Evolutionary conservation across 1,284 basidiomycete species (phyloP), one percentile per base, ranked within the genome.

Genomic region (Cryptococcus deneoformans): DNA sequence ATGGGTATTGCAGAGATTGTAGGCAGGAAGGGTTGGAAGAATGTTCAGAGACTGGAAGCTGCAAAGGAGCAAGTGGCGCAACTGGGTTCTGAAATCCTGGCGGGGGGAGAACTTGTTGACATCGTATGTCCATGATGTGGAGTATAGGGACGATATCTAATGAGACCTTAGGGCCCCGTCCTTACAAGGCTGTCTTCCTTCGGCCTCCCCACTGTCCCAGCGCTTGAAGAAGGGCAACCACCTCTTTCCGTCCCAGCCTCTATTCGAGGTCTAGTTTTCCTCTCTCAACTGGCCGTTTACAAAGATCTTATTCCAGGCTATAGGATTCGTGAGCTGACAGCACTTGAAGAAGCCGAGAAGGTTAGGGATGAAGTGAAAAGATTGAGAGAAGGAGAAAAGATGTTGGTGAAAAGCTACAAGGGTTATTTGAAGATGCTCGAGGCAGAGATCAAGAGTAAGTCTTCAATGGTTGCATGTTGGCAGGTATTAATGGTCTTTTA

Each of bases 311-410:
- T 98, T 48, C 96, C 96, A 35, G 80, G 80, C 6, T 84, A 83
- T 65, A 76, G 82, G 37, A 97, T 99, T 72, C 89, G 96, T 53
- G 79, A 87, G 12, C 81, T 99, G 38, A 92, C 91, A 2, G 95
- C 93, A 42, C 85, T 85, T 61, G 96, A 99, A 78, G 90, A 90
- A 76, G 80, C 86, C 5, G 93, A 96, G 75, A 95, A 94, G 76
- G 93, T 98, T 57, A 87, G 91, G 72, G 95, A 99, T 77, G 87
- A 93, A 78, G 92, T 99, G 3, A 84, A 88, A 16, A 83, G 87
- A 36, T 87, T 91, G 62, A 85, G 96, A 66, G 96, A 99, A 72
- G 99, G 89, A 83, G 96, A 99, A 75, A 92, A 98, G 75, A 89
- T 93, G n/a, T 82, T 99, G 51, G 89, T 99, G 20, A 79, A 82